Conservation (phyloP, 345 rosid species). For the Brassica napus region Da-Ae NC_063448.1:34839501-34840000, state of each 20-base stretch:
- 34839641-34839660: conserved; percentile 88
- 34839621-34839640: conserved; percentile 85
- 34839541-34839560: conserved; percentile 79
- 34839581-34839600: conserved; percentile 86
- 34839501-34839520: conserved; percentile 42
- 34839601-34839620: conserved; percentile 84
- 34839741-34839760: conserved; percentile 62
- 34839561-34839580: conserved; percentile 75
- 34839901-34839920: conserved; percentile 57
- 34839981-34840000: conserved; percentile 65
- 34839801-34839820: conserved; percentile 74
- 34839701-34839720: neutral
- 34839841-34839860: conserved; percentile 84
- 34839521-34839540: conserved; percentile 65
- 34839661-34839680: conserved; percentile 63
- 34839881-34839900: conserved; percentile 67
- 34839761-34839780: conserved; percentile 95
- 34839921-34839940: conserved; percentile 55
- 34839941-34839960: conserved; percentile 56
- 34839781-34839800: conserved; percentile 95
- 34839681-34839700: neutral
- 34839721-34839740: neutral
- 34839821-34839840: conserved; percentile 86
- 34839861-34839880: conserved; percentile 95
- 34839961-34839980: conserved; percentile 84